Evolutionary conservation across 2,329 filamentous ascomycete genomes (phyloP), one percentile per base, ranked within the genome.

Genomic region (Aspergillus puulaauensis): DNA sequence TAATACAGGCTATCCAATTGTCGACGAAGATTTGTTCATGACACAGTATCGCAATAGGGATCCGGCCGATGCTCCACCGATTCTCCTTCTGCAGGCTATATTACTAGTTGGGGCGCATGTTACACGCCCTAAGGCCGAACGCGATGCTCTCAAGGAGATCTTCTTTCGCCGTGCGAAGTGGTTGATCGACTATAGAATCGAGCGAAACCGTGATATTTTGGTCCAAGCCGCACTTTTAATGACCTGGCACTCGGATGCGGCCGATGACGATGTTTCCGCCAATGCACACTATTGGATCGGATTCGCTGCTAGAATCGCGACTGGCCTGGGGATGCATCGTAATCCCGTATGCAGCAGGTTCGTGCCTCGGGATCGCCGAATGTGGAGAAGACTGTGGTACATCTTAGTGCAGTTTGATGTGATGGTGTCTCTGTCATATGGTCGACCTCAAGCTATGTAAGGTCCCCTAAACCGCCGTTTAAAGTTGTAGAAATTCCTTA

Each of bases 281-380:
- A 84, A 84, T 61, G 77, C 79, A 15, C 82, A 76, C 60, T 73
- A 78, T 58, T 84, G 82, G 82, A 74, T 83, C 6, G 82, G 82
- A 2, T 74, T 82, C 3, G 82, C 81, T 5, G 75, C 76, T 17
- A 75, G 82, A 5, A 82, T 80, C 35, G 82, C 81, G 2, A 77
- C 80, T 0, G 82, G 82, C 0, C 69, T 83, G 53, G 82, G 82
- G n/a, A 82, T 84, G 79, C 82, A 79, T 64, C 75, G 76, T 24
- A 75, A 78, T 60, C 70, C 75, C 1, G 69, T 75, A 6, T 71
- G 73, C 5, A 76, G 74, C 56, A 72, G 71, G 24, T 76, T 79
- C 61, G 71, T 74, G 14, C 68, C 73, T 27, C 65, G 69, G n/a
- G 75, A 78, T 58, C 70, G 75, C 43, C 71, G 75, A 24, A 76